Evolutionary conservation across 2,329 filamentous ascomycete genomes (phyloP), one percentile per base, ranked within the genome.

Genomic region (Calonectria hawksworthii): DNA sequence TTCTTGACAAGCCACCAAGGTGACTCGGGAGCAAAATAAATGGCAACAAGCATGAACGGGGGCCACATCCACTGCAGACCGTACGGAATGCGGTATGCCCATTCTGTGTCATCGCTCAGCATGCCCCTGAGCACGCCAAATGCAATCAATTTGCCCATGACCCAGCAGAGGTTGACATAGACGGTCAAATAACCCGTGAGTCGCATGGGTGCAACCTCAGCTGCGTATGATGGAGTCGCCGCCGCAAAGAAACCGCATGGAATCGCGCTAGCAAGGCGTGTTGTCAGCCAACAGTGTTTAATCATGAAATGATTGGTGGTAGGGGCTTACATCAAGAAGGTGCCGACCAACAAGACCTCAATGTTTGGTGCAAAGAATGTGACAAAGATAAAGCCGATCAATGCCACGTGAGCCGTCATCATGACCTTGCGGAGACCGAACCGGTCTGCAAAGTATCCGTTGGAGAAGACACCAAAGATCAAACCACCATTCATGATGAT

Each of bases 371-470:
- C 78, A 52, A 79, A 81, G 67, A 81, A 80, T 2, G 67, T 56
- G 32, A 80, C 69, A 59, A 80, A 80, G 47, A 81, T 75, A 32
- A 78, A 77, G 14, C 56, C 72, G 9, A 72, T 65, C 38, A 86
- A 74, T 77, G 76, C 44, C 4, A 82, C 74, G 54, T 89, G 75
- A 7, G 88, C 89, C 7, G 76, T 85, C 38, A 92, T 88, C 77
- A 93, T 87, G 14, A 89, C 91, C 81, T 87, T 89, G n/a, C 89
- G 70, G 30, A 73, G 73, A 14, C 79, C 79, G 21, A 74, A 76
- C 13, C 74, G 65, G 21, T 76, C 76, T 10, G 77, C 66, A 21
- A 73, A 54, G 38, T 67, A 77, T 11, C 78, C 79, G 18, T 77
- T 77, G 18, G 71, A 52, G 30, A 78, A 73, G 21, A 75, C 63